Base-by-base conservation (phyloP, 1,284 basidiomycete genomes). In the Puccinia coronata region DNA sequence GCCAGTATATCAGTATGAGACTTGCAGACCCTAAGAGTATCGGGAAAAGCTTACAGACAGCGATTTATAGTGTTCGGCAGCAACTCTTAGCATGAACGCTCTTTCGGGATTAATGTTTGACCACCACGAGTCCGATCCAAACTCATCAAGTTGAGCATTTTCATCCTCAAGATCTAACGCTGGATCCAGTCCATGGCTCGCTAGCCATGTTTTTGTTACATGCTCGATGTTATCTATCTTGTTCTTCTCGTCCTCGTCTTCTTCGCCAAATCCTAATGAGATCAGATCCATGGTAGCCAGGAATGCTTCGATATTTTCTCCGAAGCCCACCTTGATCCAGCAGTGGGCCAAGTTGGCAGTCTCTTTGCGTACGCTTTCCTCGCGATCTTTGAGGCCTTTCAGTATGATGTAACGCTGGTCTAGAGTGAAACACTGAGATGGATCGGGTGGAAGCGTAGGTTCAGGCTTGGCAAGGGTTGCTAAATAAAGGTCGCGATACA, bases 361-460 rank as follows among this genome's bases (percentile, higher is more conserved):
- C 0, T 94, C 93, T 34, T 91, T 89, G 55, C 92, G 89, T 6
- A 98, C 95, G n/a, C 87, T 88, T 0, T 91, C 90, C 83, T 97
- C 95, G 69, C 96, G 89, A 86, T 98, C 96, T 0, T 93, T 92
- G 2, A 98, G 88, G 0, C 96, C 96, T 83, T 92, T 91, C 63
- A 91, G 90, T 20, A 95, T 90, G 31, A 94, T 88, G 77, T 90
- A 86, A 95, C 93, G 70, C 63, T 79, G 53, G 47, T 57, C 53
- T 43, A 70, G 36, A 47, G 70, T 55, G 34, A 72, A 63, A 65
- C 51, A 59, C 51, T 72, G 63, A 28, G 76, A 0, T 90, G 88
- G 31, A 93, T 92, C 0, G 90, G 90, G 47, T 95, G 88, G 12
- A 90, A 89, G 14, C 91, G 89, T 1, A 92, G 90, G 1, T 67